Conservation (phyloP, 202 grass and related monocot species). For the Eragrostis tef region DNA sequence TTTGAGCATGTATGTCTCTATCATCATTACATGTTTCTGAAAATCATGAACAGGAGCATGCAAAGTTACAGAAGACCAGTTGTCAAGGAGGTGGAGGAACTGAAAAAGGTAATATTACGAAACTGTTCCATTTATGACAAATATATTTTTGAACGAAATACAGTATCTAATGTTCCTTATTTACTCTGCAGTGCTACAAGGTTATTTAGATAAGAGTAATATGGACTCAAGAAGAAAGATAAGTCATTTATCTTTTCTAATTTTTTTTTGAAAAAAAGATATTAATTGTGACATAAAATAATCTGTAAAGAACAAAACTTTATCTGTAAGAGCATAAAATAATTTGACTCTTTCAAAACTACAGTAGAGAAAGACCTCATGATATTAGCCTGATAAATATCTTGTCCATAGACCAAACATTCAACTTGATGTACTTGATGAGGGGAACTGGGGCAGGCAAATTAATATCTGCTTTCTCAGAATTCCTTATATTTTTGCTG, state of each 20-base stretch:
- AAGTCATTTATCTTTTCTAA: slow-evolving; percentile 49
- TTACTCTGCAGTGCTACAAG: slow-evolving; percentile 45
- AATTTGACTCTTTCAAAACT: slow-evolving; percentile 2
- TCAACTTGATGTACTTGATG: neutral
- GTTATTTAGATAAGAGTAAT: slow-evolving; percentile 48
- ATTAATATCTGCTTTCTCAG: neutral
- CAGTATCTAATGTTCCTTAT: slow-evolving; percentile 35
- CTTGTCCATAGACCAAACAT: slow-evolving; percentile 30
- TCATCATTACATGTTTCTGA: slow-evolving; percentile 48
- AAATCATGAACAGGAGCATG: slow-evolving; percentile 50
- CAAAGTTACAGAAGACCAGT: slow-evolving; percentile 44
- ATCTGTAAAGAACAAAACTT: neutral
- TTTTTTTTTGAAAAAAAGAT: slow-evolving; percentile 35
- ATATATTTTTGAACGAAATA: slow-evolving; percentile 13
- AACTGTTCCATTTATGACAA: slow-evolving; percentile 17
- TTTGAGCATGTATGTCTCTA: slow-evolving; percentile 8
- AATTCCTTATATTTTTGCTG: slow-evolving; percentile 3
- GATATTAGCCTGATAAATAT: slow-evolving; percentile 14
- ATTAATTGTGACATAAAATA: slow-evolving; percentile 1
- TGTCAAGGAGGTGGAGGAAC: slow-evolving; percentile 39
- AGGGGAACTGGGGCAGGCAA: neutral
- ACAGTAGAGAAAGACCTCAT: neutral
- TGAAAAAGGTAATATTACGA: slow-evolving; percentile 49
- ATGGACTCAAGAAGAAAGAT: slow-evolving; percentile 59
- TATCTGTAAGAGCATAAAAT: neutral